Base-by-base conservation (phyloP, 345 rosid genomes). In the Hibiscus mutabilis region DNA sequence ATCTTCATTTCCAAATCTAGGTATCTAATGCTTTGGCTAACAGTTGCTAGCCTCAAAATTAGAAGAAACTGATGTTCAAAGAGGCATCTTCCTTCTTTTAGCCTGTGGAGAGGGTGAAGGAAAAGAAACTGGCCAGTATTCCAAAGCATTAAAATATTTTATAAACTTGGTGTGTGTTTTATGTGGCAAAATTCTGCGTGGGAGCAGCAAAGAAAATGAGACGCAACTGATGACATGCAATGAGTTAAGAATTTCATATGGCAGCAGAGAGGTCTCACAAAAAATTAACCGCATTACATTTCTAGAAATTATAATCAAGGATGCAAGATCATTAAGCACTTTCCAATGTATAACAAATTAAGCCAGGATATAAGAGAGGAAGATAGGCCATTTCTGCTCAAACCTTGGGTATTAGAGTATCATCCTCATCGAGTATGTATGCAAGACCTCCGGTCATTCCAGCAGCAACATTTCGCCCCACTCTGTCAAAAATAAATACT, bases 381-480 rank as follows among this genome's bases (percentile, higher is more conserved):
- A 21, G 55, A 25, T 25, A 42, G 51, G 24, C 21, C 29, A 49
- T 13, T 40, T 25, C 49, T 15, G 49, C 6, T 77, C 83, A 66
- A 74, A 94, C 99, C 97, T 95, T 95, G 44, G 99, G 90, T 53
- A 92, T 84, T 47, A 95, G 81, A 78, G 90, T 84, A 73, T 90
- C 82, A 42, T 92, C 96, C 82, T 92, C 97, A 76, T 95, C 99
- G 37, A 95, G 96, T 71, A 95, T 79, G 73, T 95, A 95, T 49
- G 97, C 89, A 83, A 95, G 81, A 35, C 99, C 99, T 78, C 99
- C 99, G 0, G 99, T 95, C 99, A 95, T 95, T 71, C 99, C 99
- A 29, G 99, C 99, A 82, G 97, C 97, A 58, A 95, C 99, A 66
- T 95, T 95, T 85, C 99, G 86, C 67, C 99, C 99, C 78, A 92